These are phyloP conservation scores for Linnemannia exigua DNA, from an alignment of 192 early-diverging fungal species.

Conservation along the genomic window DNA sequence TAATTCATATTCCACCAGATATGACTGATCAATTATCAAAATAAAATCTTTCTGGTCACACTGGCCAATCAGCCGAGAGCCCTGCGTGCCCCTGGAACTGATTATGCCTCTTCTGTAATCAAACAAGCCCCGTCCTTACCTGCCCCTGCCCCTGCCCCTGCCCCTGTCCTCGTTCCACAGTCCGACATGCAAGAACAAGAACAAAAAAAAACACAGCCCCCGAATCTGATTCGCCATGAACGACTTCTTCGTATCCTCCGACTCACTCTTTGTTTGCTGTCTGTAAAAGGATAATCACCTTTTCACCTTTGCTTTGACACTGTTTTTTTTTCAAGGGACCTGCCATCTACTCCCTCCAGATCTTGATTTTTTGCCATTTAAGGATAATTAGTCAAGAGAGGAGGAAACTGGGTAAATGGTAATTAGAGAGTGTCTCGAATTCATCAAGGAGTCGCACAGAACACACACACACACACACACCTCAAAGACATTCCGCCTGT, in stretches of 20 bases:
- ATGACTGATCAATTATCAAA: neutral
- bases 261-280: neutral
- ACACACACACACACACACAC: no score
- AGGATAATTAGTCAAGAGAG: neutral
- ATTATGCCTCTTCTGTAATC: neutral
- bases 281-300: no score
- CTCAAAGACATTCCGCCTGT: neutral
- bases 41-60: neutral
- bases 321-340: constrained; percentile 1
- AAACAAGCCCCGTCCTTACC: no score
- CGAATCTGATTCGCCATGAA: neutral
- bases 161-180: no score
- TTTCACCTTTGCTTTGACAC: no score
- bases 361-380: constrained; percentile 1
- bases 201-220: neutral
- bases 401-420: neutral
- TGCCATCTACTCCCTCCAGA: neutral
- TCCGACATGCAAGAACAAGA: neutral
- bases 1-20: neutral
- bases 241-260: neutral
- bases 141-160: no score
- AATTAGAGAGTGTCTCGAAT: neutral
- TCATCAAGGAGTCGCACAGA: neutral
- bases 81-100: constrained; percentile 8
- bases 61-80: constrained; percentile 1